Base-by-base conservation (phyloP, 176 grass and related monocot genomes). In the Thinopyrum elongatum region DNA sequence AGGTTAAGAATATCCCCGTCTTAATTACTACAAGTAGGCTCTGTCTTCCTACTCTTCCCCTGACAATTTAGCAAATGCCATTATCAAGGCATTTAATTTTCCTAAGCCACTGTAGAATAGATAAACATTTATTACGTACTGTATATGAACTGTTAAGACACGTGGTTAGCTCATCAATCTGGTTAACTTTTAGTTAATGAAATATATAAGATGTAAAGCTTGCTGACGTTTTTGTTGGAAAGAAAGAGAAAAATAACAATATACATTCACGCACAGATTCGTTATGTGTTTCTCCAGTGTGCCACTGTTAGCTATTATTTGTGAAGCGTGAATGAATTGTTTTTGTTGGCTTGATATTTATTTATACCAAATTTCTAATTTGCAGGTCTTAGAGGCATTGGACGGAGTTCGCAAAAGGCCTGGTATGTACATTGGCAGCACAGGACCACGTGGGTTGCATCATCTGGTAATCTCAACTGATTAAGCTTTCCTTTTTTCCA, bases 401-500 rank as follows among this genome's bases (percentile, higher is more conserved):
- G 97, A 99, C 88, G 92, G 94, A 55, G 97, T 99, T 77, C 89
- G 97, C 83, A 99, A 92, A 81, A 96, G 97, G 84, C 97, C 97
- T 88, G 97, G 94, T 51, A 96, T 99, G 97, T 99, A 99, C 74
- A 96, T 99, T 74, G 97, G 97, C 73, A 99, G 90, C 88, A 99
- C 97, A 74, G 97, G 97, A n/a, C 85, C 94, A 51, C 94, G 97
- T 23, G 94, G 97, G 64, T 88, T 99, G 82, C 97, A 99, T 87
- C 97, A 99, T 89, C 72, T 96, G 97, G 97, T 99, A 94, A 77
- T 72, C 26, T 4, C 14, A 74, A 77, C 21, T 71, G 21, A 83
- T 87, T 70, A 70, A 58, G 44, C 12, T 36, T 74, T 49, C 88
- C n/a, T 19, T 81, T 47, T 80, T 62, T 28, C 3, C 55, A 29